Conservation (phyloP, 495 filamentous ascomycete genomes). For the Xylaria curta region DNA sequence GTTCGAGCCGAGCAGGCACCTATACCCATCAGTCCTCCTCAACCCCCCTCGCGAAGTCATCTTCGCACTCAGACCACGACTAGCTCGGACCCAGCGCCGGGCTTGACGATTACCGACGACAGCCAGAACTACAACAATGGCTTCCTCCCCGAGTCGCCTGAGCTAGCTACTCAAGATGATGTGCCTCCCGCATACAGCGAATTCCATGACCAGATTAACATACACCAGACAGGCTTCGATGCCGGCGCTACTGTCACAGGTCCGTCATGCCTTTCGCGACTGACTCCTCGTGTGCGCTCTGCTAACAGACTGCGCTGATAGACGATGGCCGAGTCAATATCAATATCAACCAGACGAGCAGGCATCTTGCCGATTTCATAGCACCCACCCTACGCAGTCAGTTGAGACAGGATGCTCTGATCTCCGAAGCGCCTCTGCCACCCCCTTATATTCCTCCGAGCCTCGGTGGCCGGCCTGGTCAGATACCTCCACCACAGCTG, state of each 20-base stretch:
- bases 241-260: constrained; percentile 54
- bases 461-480: constrained; percentile 63
- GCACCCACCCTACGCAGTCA: constrained; percentile 69
- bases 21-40: constrained; percentile 1
- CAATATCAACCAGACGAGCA: constrained; percentile 70
- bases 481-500: constrained; percentile 62
- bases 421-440: constrained; percentile 47
- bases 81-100: not conserved
- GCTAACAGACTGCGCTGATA: constrained; percentile 24
- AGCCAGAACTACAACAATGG: constrained; percentile 26
- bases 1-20: not conserved
- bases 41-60: not conserved
- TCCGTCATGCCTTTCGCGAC: constrained; percentile 19
- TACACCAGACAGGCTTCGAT: constrained; percentile 56
- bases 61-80: not conserved
- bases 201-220: constrained; percentile 50
- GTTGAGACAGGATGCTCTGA: constrained; percentile 37
- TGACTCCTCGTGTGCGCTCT: not conserved
- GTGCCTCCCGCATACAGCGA: constrained; percentile 55
- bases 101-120: constrained; percentile 1
- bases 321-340: constrained; percentile 78
- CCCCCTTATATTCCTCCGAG: constrained; percentile 68
- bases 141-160: constrained; percentile 36
- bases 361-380: constrained; percentile 68
- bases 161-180: constrained; percentile 41